A percentile compares a stretch with the other conserved stretches of the same genome.
Evolutionary conservation across 768 basidiomycete genomes (phyloP).

Genomic region (Russula foetens): DNA sequence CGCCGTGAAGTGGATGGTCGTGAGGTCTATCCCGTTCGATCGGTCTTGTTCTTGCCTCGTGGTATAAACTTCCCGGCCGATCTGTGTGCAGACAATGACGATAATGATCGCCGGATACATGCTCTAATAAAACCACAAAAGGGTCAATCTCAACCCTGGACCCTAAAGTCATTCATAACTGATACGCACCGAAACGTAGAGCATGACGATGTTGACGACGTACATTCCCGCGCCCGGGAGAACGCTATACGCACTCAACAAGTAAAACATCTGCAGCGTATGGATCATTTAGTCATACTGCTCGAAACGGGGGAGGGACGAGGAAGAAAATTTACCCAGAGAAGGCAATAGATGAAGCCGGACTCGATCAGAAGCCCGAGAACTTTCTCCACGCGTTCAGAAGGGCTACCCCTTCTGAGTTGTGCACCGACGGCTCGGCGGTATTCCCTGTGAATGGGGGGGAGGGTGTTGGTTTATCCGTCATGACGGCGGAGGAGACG

Average conservation of each 20-base stretch:
- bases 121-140: neutral
- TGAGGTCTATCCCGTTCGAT: neutral
- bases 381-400: conserved; percentile 4
- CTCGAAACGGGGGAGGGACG: neutral
- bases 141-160: too few species aligned
- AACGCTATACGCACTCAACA: neutral
- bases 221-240: conserved; percentile 11
- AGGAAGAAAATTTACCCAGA: conserved; percentile 8
- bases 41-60: neutral
- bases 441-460: neutral
- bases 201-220: conserved; percentile 6
- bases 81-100: conserved; percentile 10
- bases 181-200: conserved; percentile 4
- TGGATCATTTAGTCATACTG: neutral
- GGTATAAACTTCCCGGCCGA: neutral
- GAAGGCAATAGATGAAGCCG: conserved; percentile 7
- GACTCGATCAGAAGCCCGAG: conserved; percentile 15
- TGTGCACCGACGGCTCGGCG: neutral
- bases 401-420: conserved; percentile 1
- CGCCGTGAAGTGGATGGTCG: neutral
- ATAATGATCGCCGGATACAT: conserved; percentile 14
- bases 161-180: too few species aligned
- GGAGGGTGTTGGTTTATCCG: too few species aligned
- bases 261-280: neutral
- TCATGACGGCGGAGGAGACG: neutral